Evolutionary conservation across 2,329 filamentous ascomycete genomes (phyloP), one percentile per base, ranked within the genome.

Genomic region (Exophiala aquamarina): DNA sequence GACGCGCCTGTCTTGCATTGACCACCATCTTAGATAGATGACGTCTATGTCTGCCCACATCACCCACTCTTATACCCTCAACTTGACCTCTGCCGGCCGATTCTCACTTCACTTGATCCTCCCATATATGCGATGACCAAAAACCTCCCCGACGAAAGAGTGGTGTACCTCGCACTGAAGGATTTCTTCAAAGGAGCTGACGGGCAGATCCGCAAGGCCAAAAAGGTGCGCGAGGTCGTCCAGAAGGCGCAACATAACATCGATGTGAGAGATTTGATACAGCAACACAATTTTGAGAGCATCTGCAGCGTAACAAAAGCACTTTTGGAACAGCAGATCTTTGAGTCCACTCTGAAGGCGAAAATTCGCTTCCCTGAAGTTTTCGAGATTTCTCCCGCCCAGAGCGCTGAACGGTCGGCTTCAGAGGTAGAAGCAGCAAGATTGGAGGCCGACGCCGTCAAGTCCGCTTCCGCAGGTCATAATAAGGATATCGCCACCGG

Each of bases 231-330:
- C 18, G 39, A 41, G 10, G 8, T 41, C 14, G 39, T 41, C 20
- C 39, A 29, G 39, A 41, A 41, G 39, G 26, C 20, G 14, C 39
- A 32, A 31, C 19, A 41, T 15, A 37, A 13, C 15, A 13, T 37
- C 26, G 19, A 29, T 41, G 39, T 41, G 6, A 41, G 26, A 13
- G 39, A 41, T 15, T 15, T 41, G 18, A 41, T 41, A 14, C 19
- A 41, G 14, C 15, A 41, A 41, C 39, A 41, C 39, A 41, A 41
- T 31, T 8, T 41, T 17, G 39, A 41, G 3, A 41, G 31, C 15
- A 26, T 41, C 19, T 41, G 39, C 39, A 28, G 23, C 14, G 39
- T 41, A 13, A 17, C 10, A 41, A 41, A 41, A 31, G 26, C 10
- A 13, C 39, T 41, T 28, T 19, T 41, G n/a, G 35, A 38, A 38